Percentiles rank a stretch among this genome's conserved stretches.
These are phyloP conservation scores for Dictyostelium firmibasis DNA, from an alignment of 78 protist genomes.

Conservation along the genomic window DNA sequence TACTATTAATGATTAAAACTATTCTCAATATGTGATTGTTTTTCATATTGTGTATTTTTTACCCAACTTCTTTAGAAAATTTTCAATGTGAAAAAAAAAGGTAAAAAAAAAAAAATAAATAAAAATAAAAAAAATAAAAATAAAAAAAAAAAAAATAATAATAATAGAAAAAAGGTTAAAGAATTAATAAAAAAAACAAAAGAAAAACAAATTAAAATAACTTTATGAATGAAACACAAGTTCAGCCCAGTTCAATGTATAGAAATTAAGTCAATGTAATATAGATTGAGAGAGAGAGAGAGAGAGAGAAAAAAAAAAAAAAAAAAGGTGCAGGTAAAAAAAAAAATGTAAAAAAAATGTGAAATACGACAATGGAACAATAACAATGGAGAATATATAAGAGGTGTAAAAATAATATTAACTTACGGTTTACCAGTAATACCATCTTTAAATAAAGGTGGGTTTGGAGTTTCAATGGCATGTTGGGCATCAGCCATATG, in stretches of 20 bases:
- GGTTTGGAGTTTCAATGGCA: constrained; percentile 26
- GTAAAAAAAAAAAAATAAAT: not conserved
- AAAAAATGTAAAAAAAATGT: not conserved
- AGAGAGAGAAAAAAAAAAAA: not conserved
- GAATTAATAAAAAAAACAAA: not conserved
- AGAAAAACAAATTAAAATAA: no score
- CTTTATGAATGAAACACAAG: no score
- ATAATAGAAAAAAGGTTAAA: not conserved
- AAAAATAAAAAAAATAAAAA: not conserved
- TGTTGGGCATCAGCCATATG: not conserved
- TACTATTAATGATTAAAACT: constrained; percentile 11
- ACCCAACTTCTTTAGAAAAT: not conserved
- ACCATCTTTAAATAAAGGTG: constrained; percentile 58
- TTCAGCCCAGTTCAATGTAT: no score
- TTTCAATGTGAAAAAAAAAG: not conserved
- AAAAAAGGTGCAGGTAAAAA: not conserved
- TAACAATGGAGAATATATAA: not conserved
- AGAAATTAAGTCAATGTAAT: no score
- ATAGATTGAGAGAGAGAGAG: no score
- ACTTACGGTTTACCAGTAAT: constrained; percentile 61
- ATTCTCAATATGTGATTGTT: not conserved
- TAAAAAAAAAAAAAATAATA: not conserved
- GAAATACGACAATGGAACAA: not conserved
- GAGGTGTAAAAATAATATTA: not conserved
- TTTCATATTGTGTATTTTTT: not conserved